Base-by-base conservation (phyloP, 116 monocot genomes). In the Cymodocea nodosa region DNA sequence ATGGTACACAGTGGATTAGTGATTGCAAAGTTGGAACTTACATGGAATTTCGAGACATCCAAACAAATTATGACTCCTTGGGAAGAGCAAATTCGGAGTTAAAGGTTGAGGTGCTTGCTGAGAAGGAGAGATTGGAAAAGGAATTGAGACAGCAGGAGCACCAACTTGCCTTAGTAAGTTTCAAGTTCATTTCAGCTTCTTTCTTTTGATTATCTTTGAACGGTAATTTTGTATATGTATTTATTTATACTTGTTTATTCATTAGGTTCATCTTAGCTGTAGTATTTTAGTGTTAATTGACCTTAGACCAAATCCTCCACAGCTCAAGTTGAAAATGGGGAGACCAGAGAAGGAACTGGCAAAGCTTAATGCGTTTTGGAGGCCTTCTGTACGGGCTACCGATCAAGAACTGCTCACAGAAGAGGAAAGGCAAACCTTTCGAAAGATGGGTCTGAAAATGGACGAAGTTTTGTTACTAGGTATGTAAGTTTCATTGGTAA, bases 331-430 rank as follows among this genome's bases (percentile, higher is more conserved):
- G 56, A 95, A 87, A 80, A 75, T 90, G 56, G 81, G 80, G 20
- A 87, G 49, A 59, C 87, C 95, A 63, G 79, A 95, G 39, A 69
- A 81, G 49, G 77, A 65, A 70, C 61, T 95, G 70, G 63, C 60
- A 0, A 80, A 87, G 68, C 70, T 95, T 62, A 81, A 68, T 74
- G 68, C 63, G 51, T 69, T 64, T 25, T 83, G 79, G 83, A 78
- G 76, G 61, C 73, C 77, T 63, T 75, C 78, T 65, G 73, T 71
- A 54, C 70, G 69, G 67, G 64, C 69, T 72, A 62, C 66, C 44
- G 95, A 95, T 65, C 76, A 64, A 72, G 95, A 95, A 78, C 66
- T 90, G 30, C 73, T 95, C 35, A 95, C 90, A 25, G 90, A 87
- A 63, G 90, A 95, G 73, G 95, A 95, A 81, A 86, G 74, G 58